A percentile compares a stretch with the other conserved stretches of the same genome.
These are phyloP conservation scores for Spizellomyces sp. DNA, from an alignment of 192 early-diverging fungal genomes.

Conservation along the genomic window DNA sequence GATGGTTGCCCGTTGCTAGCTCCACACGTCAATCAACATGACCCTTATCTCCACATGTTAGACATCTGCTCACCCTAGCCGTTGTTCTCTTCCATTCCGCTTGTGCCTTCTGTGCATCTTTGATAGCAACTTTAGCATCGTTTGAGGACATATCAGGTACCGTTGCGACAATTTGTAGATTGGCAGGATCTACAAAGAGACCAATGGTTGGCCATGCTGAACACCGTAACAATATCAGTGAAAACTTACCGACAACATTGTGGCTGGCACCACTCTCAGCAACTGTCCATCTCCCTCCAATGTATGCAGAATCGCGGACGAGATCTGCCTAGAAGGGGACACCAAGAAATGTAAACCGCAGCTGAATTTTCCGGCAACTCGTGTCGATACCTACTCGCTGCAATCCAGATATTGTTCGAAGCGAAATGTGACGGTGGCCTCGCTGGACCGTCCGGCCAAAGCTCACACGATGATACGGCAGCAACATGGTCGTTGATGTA, in stretches of 20 bases:
- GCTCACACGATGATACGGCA: too few relatives aligned
- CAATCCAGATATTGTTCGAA: too few relatives aligned
- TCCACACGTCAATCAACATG: not conserved
- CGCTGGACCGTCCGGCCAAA: too few relatives aligned
- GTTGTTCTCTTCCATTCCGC: constrained; percentile 17
- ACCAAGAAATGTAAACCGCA: too few relatives aligned
- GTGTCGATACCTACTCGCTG: too few relatives aligned
- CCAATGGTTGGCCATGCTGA: not conserved
- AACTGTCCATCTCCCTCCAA: constrained; percentile 4
- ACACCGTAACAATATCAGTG: not conserved
- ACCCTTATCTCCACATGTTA: too few relatives aligned
- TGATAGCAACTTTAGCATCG: constrained; percentile 20
- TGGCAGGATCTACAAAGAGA: constrained; percentile 17
- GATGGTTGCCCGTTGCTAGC: constrained; percentile 14
- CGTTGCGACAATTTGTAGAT: not conserved
- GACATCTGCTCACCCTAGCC: constrained; percentile 19
- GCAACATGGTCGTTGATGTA: too few relatives aligned
- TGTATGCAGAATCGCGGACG: not conserved
- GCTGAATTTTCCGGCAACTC: too few relatives aligned
- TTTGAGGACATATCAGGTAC: constrained; percentile 22
- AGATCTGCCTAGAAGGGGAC: too few relatives aligned
- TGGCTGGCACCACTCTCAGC: not conserved
- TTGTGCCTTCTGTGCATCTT: constrained; percentile 13
- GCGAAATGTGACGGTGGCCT: too few relatives aligned
- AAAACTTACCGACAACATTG: not conserved